Conservation (phyloP, 345 rosid species). For the Ceriops zippeliana region DNA sequence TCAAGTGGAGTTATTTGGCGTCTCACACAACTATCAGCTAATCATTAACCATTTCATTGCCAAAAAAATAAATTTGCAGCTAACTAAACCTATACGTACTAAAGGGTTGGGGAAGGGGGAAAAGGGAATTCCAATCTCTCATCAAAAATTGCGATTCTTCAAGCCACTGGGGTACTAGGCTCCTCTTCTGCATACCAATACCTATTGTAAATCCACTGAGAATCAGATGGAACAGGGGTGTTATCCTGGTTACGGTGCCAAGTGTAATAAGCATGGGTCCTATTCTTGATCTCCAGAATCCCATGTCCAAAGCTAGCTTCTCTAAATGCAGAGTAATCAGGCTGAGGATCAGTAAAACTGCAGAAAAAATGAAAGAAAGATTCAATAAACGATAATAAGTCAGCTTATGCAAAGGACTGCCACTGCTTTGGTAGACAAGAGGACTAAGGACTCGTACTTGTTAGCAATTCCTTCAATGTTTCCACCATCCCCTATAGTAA, state of each 20-base stretch:
- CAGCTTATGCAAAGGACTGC: not conserved
- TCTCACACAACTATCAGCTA: no score
- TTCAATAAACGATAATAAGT: not conserved
- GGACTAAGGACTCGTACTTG: constrained; percentile 9
- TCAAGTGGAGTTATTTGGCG: no score
- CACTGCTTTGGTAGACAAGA: not conserved
- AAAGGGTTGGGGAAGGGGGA: not conserved
- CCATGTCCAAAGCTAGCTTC: constrained; percentile 45
- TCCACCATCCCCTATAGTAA: constrained; percentile 42
- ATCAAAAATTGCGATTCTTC: no score
- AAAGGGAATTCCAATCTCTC: no score
- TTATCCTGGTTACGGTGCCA: constrained; percentile 42
- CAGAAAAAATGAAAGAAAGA: not conserved
- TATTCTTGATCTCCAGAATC: constrained; percentile 28
- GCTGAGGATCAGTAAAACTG: constrained; percentile 33
- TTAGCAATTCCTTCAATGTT: constrained; percentile 39
- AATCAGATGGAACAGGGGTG: constrained; percentile 30
- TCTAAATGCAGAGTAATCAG: constrained; percentile 31
- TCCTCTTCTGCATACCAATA: constrained; percentile 30
- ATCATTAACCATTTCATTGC: no score
- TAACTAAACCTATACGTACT: not conserved
- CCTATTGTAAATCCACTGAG: constrained; percentile 31
- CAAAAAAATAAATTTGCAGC: no score
- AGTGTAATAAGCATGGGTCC: constrained; percentile 33
- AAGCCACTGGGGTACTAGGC: not conserved